Percentiles rank a stretch among this genome's conserved stretches.
Evolutionary conservation across 768 basidiomycete genomes (phyloP).

Genomic region (Sistotremastrum niveocremeum): DNA sequence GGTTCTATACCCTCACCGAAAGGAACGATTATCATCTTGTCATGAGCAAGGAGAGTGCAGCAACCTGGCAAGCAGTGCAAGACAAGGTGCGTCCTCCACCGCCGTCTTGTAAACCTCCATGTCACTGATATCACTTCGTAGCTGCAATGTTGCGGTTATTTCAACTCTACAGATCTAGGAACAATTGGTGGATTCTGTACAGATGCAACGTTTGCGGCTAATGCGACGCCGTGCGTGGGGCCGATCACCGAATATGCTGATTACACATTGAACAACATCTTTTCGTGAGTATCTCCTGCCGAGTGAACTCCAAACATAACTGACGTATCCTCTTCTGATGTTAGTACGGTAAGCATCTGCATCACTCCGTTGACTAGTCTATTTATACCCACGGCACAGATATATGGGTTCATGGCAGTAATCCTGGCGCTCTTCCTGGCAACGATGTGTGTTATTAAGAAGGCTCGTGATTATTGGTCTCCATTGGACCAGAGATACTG

Average conservation of each 20-base stretch:
- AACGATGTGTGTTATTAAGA: constrained; percentile 77
- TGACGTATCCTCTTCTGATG: background rate
- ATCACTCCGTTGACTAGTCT: background rate
- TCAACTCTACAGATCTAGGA: constrained; percentile 44
- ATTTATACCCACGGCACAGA: constrained; percentile 17
- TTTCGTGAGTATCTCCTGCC: constrained; percentile 47
- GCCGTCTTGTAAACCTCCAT: background rate
- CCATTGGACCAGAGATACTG: background rate
- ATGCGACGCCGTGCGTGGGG: constrained; percentile 45
- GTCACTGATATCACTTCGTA: constrained; percentile 17
- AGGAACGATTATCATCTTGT: constrained; percentile 48
- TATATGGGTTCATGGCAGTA: constrained; percentile 79
- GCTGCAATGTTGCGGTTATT: constrained; percentile 82
- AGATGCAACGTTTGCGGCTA: constrained; percentile 23
- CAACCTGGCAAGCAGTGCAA: constrained; percentile 47
- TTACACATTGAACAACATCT: constrained; percentile 61
- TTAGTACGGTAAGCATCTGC: constrained; percentile 29
- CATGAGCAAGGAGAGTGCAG: constrained; percentile 35
- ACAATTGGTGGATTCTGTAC: constrained; percentile 58
- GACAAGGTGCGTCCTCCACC: constrained; percentile 41
- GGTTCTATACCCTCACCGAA: constrained; percentile 71
- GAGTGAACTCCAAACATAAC: background rate
- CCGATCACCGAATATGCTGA: constrained; percentile 58
- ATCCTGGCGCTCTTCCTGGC: constrained; percentile 63
- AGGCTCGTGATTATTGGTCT: constrained; percentile 24